A percentile compares a stretch with the other conserved stretches of the same genome.
These are phyloP conservation scores for Theobroma cacao DNA, from an alignment of 345 rosid species.

Conservation along the genomic window DNA sequence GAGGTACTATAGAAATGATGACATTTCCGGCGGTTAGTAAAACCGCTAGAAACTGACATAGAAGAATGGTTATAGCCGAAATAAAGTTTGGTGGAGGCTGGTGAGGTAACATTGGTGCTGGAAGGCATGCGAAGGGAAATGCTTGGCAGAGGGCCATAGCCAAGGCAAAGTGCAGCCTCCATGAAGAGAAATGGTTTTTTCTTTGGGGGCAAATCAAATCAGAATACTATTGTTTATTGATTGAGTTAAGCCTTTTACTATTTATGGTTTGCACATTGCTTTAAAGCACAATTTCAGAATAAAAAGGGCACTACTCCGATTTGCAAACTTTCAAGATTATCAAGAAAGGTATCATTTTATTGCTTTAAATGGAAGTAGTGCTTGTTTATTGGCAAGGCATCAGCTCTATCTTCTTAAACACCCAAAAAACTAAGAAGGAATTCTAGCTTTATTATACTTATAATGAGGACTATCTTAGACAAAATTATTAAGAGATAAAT, in stretches of 20 bases:
- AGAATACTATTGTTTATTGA: background rate
- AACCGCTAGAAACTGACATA: background rate
- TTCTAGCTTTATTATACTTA: no score
- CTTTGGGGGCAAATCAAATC: conserved; percentile 6
- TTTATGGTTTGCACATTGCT: background rate
- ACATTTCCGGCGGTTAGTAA: background rate
- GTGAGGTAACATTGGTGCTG: conserved; percentile 7
- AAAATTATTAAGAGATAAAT: no score
- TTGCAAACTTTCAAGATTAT: background rate
- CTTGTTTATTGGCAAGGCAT: conserved; percentile 27
- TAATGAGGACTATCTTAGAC: no score
- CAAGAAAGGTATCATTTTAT: conserved; percentile 47
- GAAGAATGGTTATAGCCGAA: conserved; percentile 11
- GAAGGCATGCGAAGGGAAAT: conserved; percentile 14
- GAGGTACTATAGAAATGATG: conserved; percentile 8
- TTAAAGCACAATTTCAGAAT: background rate
- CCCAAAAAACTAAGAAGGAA: background rate
- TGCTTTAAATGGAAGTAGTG: conserved; percentile 30
- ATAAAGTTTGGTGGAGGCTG: conserved; percentile 10
- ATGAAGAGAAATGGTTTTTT: conserved; percentile 16
- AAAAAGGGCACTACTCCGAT: background rate
- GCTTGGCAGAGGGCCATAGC: conserved; percentile 22
- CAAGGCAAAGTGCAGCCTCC: conserved; percentile 34
- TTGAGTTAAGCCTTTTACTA: conserved; percentile 9
- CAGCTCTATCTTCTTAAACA: background rate